These are phyloP conservation scores for Liriodendron chinense DNA, from an alignment of 164 flowering plant species.

Conservation along the genomic window DNA sequence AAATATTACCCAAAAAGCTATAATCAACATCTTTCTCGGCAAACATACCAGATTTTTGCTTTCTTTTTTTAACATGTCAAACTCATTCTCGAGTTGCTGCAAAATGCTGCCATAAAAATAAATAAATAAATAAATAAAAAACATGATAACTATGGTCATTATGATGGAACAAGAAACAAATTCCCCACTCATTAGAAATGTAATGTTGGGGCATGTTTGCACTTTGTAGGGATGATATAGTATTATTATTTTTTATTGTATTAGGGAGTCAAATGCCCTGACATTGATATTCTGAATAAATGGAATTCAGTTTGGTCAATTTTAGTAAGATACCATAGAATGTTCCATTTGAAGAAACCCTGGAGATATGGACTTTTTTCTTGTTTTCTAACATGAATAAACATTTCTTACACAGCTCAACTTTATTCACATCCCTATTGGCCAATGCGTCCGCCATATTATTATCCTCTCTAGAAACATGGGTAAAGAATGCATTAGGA, in stretches of 20 bases:
- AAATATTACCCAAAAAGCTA: conserved; percentile 6
- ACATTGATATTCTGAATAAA: not conserved
- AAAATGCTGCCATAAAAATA: conserved; percentile 32
- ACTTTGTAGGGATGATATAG: not conserved
- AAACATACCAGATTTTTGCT: conserved; percentile 61
- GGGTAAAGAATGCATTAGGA: no score
- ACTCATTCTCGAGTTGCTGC: conserved; percentile 60
- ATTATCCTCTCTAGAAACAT: no score
- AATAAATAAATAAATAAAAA: not conserved
- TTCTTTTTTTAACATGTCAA: conserved; percentile 53
- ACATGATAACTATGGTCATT: not conserved
- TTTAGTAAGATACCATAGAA: not conserved
- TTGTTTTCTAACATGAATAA: no score
- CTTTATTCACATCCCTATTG: no score
- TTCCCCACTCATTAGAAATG: no score
- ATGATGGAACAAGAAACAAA: not conserved
- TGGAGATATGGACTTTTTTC: no score
- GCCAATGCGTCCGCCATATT: no score
- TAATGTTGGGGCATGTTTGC: not conserved
- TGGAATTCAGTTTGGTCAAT: not conserved
- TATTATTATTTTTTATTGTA: not conserved
- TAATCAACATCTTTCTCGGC: not conserved
- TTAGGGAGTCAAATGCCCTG: not conserved
- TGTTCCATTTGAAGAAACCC: no score
- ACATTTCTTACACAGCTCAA: no score